Evolutionary conservation across 108 stramenopile genomes (phyloP).

Genomic region (Nitzschia palea): DNA sequence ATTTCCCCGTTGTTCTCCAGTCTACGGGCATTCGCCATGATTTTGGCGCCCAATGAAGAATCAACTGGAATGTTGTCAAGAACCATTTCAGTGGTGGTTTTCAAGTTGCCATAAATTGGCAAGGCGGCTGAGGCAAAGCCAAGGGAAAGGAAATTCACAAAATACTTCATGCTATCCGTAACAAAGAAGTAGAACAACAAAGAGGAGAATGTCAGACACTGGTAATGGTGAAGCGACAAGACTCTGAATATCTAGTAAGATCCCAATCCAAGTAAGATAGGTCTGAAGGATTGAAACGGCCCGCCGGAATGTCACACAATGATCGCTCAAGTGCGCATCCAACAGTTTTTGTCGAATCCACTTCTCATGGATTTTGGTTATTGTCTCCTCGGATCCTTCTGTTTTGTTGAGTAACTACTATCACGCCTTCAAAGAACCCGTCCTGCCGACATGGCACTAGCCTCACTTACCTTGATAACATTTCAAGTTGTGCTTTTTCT

Average conservation of each 20-base stretch:
- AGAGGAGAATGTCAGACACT: not conserved
- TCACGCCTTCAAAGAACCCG: too few relatives aligned
- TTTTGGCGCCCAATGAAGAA: constrained; percentile 46
- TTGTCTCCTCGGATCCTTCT: too few relatives aligned
- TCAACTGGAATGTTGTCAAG: constrained; percentile 44
- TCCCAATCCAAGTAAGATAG: too few relatives aligned
- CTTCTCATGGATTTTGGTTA: too few relatives aligned
- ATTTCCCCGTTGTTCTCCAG: constrained; percentile 42
- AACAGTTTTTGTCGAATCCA: too few relatives aligned
- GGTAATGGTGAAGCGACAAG: not conserved
- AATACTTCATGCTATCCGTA: constrained; percentile 29
- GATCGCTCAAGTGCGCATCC: too few relatives aligned
- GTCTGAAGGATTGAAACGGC: too few relatives aligned
- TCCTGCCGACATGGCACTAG: too few relatives aligned
- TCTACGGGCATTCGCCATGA: constrained; percentile 64
- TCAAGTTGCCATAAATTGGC: constrained; percentile 39
- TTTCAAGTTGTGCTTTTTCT: too few relatives aligned
- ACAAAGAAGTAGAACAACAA: not conserved
- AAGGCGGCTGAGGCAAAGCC: constrained; percentile 29
- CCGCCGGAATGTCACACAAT: too few relatives aligned
- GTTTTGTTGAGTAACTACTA: not conserved
- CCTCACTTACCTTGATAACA: too few relatives aligned
- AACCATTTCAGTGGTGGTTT: not conserved
- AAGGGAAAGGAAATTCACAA: constrained; percentile 34
- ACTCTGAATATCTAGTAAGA: too few relatives aligned